Conservation (phyloP, 2,329 filamentous ascomycete genomes). For the Claviceps sp. region DNA sequence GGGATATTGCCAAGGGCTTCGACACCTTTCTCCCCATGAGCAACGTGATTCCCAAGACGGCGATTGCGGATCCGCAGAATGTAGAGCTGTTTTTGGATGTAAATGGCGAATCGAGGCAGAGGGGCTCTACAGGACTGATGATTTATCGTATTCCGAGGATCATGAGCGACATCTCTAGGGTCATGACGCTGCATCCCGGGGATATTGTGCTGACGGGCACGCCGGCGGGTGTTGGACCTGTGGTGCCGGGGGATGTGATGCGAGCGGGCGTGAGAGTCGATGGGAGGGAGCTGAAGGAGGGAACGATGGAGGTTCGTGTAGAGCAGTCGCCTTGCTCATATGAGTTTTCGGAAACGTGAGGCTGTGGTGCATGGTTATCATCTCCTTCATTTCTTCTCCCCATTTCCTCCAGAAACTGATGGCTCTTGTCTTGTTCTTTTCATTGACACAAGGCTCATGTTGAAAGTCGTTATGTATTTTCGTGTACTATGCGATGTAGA, state of each 20-base stretch:
- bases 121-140: conserved; percentile 87
- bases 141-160: conserved; percentile 81
- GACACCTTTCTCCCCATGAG: conserved; percentile 92
- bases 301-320: conserved; percentile 69
- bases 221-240: conserved; percentile 84
- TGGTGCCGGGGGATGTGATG: conserved; percentile 77
- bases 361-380: background rate
- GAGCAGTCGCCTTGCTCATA: conserved; percentile 69
- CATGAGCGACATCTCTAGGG: conserved; percentile 80
- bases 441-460: no score
- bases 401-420: no score
- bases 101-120: conserved; percentile 65
- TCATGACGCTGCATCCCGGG: conserved; percentile 86
- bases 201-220: conserved; percentile 95
- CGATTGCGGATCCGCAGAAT: conserved; percentile 77
- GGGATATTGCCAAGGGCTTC: conserved; percentile 94
- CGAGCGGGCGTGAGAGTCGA: conserved; percentile 66
- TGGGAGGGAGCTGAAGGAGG: conserved; percentile 75
- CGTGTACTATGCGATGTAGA: no score
- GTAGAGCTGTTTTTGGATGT: conserved; percentile 77
- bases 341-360: conserved; percentile 58
- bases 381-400: no score
- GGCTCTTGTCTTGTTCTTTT: no score
- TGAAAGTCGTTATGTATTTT: no score
- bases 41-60: conserved; percentile 63